Evolutionary conservation across 164 flowering plant species (phyloP), one percentile per base, ranked within the genome.

Genomic region (Platanus orientalis): DNA sequence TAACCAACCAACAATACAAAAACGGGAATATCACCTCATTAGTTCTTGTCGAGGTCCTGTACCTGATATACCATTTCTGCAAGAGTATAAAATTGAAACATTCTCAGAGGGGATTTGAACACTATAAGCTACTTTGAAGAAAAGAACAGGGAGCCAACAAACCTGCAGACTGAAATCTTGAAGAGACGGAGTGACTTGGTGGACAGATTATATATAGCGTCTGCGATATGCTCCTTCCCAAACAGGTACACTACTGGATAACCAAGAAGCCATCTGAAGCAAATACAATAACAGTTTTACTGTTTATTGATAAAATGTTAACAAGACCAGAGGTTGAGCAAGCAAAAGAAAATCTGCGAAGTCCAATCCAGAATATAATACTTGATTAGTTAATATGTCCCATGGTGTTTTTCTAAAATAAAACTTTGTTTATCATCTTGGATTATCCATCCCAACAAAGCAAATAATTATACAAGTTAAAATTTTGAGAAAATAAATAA

Each of bases 221-320:
- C 84, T 26, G 78, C 71, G 60, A 87, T 80, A 39, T 80, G 81
- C 23, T 87, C 88, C 75, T 73, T 88, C 54, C 84, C 71, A 45
- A 90, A 90, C 73, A 89, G 71, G 73, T 93, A 90, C 21, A 87
- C 86, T 3, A 88, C 77, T 16, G 96, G 97, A 71, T 93, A 90
- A 44, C 92, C 94, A 69, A 93, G 98, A 68, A 93, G 90, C 98
- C 98, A 93, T 64, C 96, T 89, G 84, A 36, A 73, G 49, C 50
- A 64, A 36, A 68, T 55, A 36, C 1, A 39, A n/a, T n/a, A n/a
- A 3, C 14, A 51, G 54, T 23, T 51, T 12, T 3, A 51, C 14
- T 25, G 27, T 51, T 51, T 17, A 6, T 29, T 23, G 24, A 50
- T 21, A 50, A 50, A 50, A 32, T 32, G 36, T 4, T 32, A 32